Percentiles rank a stretch among this genome's conserved stretches.
phyloP scores from a whole-genome alignment of 2,329 filamentous ascomycete genomes.

The Cercospora sp. region DNA sequence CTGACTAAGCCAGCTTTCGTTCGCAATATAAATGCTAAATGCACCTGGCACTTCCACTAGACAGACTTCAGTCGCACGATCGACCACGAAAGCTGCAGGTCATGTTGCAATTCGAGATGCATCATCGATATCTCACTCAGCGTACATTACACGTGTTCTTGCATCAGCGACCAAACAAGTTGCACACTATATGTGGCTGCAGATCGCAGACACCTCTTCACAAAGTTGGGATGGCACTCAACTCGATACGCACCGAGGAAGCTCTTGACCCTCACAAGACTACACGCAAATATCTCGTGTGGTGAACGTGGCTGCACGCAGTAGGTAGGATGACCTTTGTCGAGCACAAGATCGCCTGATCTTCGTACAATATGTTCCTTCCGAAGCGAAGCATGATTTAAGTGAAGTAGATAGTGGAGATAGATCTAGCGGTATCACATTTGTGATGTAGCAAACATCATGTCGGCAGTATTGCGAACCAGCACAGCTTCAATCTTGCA shows the following conservation, averaged over 20 bases:
- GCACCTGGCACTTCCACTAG: neutral
- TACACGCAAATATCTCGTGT: neutral
- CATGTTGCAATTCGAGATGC: neutral
- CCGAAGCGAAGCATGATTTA: neutral
- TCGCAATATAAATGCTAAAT: neutral
- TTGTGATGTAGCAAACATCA: neutral
- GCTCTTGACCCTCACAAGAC: neutral
- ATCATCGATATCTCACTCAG: neutral
- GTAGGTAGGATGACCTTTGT: neutral
- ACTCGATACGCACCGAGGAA: neutral
- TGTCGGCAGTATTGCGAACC: neutral
- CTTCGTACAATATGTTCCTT: neutral
- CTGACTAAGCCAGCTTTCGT: neutral
- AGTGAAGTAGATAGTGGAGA: neutral
- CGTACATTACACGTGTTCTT: neutral
- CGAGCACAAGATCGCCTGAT: neutral
- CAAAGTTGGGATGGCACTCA: neutral
- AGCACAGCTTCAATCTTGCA: neutral
- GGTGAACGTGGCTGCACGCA: neutral
- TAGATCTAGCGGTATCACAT: too few species aligned
- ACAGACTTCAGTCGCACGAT: neutral
- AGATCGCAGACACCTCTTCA: neutral
- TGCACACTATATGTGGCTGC: neutral
- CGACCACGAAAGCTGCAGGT: neutral
- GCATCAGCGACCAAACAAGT: neutral